phyloP scores from a whole-genome alignment of 306 rosid species.

The Sphenostylis stenocarpa region DNA sequence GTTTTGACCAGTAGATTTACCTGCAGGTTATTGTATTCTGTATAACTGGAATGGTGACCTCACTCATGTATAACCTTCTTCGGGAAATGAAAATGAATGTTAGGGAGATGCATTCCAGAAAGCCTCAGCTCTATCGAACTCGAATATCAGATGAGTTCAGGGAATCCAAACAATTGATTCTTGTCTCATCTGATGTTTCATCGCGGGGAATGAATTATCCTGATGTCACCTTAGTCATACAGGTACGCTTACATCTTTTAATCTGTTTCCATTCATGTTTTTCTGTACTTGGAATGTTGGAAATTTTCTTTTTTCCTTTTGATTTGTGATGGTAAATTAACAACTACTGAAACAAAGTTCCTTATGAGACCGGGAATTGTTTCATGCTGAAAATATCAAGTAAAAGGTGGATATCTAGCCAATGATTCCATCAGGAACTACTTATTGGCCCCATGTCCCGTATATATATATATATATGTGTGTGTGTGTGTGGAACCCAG shows the following conservation, averaged over 20 bases:
- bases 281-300: background rate
- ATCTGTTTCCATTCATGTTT: background rate
- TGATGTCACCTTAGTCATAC: slow-evolving; percentile 90
- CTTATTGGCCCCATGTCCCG: background rate
- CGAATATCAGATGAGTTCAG: slow-evolving; percentile 88
- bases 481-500: slow-evolving; percentile 38
- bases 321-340: background rate
- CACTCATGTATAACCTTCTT: slow-evolving; percentile 67
- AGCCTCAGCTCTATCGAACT: slow-evolving; percentile 81
- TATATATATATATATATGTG: no score
- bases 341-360: background rate
- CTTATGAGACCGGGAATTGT: background rate
- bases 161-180: slow-evolving; percentile 72
- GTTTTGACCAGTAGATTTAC: slow-evolving; percentile 34
- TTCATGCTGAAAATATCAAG: background rate
- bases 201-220: slow-evolving; percentile 95
- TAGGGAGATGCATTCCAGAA: slow-evolving; percentile 88
- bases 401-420: slow-evolving; percentile 10
- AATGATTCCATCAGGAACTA: background rate
- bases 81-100: slow-evolving; percentile 93
- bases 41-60: slow-evolving; percentile 77
- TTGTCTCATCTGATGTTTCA: slow-evolving; percentile 90
- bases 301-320: background rate
- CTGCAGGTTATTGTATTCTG: slow-evolving; percentile 91
- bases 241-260: slow-evolving; percentile 50